Conservation (phyloP, 2,329 filamentous ascomycete species). For the Cladosporium sphaerospermum region DNA sequence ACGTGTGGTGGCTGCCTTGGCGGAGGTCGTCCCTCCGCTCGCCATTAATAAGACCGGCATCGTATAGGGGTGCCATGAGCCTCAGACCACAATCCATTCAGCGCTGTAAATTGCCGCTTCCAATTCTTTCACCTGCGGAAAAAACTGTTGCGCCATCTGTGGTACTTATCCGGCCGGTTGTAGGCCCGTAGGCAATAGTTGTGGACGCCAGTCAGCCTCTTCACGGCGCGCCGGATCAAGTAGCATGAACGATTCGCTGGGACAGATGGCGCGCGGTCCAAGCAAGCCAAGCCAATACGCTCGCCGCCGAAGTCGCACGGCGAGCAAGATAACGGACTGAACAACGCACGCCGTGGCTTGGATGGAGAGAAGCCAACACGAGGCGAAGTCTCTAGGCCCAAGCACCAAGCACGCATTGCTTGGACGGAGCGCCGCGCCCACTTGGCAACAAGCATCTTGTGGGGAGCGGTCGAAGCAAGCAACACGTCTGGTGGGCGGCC, state of each 20-base stretch:
- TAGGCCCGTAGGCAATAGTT: no score
- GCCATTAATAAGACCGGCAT: no score
- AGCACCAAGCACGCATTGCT: constrained; percentile 9
- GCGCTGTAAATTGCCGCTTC: neutral
- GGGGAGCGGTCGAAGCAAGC: constrained; percentile 10
- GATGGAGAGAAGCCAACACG: constrained; percentile 2
- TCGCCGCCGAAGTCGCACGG: constrained; percentile 5
- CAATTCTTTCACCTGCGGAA: neutral
- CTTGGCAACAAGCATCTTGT: constrained; percentile 2
- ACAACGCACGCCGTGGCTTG: neutral
- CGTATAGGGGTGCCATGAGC: no score
- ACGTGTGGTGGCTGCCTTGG: neutral
- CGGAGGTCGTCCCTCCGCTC: no score
- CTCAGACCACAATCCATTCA: no score
- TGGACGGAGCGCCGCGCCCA: constrained; percentile 5
- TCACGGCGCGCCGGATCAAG: neutral
- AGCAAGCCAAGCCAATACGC: neutral
- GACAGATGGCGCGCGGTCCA: neutral
- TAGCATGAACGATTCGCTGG: neutral
- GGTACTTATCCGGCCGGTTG: no score
- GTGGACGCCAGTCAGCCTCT: neutral
- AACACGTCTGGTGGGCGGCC: constrained; percentile 10
- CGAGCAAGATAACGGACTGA: neutral
- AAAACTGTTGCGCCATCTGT: neutral
- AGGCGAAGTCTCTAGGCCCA: constrained; percentile 7